Conservation (phyloP, 2,329 filamentous ascomycete genomes). For the Calonectria crousiana region DNA sequence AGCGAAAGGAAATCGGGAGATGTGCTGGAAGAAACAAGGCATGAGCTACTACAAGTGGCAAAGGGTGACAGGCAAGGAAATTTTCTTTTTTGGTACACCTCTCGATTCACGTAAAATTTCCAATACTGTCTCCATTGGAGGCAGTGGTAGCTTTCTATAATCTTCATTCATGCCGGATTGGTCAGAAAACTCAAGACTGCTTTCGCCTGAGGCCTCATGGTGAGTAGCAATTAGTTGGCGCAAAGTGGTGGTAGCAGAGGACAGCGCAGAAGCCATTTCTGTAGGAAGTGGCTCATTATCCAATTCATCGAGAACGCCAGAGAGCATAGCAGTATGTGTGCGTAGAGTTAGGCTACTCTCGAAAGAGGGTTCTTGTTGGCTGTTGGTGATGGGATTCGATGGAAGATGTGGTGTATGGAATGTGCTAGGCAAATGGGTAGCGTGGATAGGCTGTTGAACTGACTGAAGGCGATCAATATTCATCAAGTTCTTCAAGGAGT, state of each 20-base stretch:
- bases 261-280: background rate
- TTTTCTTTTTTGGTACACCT: background rate
- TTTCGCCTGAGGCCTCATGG: background rate
- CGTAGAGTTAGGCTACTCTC: background rate
- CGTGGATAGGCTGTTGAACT: background rate
- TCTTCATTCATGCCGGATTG: background rate
- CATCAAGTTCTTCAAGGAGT: background rate
- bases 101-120: background rate
- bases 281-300: background rate
- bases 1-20: background rate
- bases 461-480: background rate
- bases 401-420: background rate
- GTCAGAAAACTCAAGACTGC: background rate
- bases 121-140: background rate
- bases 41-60: background rate
- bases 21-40: background rate
- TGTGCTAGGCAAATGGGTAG: background rate
- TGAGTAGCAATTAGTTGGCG: background rate
- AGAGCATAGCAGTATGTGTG: background rate
- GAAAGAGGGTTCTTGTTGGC: background rate
- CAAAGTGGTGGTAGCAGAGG: background rate
- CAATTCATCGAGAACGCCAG: background rate
- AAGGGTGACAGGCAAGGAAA: background rate
- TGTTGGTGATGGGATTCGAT: background rate
- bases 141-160: background rate